These are phyloP conservation scores for Cavenderia fasciculata DNA, from an alignment of 78 protist species.

Conservation along the genomic window DNA sequence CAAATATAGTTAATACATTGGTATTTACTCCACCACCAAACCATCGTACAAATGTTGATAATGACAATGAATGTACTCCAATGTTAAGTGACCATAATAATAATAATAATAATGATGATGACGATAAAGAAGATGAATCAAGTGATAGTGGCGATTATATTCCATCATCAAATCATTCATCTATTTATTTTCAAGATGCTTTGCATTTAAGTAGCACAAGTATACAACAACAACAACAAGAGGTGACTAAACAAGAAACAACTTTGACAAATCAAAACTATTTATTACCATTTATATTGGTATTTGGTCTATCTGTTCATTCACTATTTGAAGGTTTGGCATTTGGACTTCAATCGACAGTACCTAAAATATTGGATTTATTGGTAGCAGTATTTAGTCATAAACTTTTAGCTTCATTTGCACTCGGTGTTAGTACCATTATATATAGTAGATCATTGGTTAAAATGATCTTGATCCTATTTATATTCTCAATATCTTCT, in stretches of 20 bases:
- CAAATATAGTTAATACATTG: no score
- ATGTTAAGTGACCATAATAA: no score
- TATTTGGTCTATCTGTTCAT: constrained; percentile 53
- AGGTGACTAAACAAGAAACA: no score
- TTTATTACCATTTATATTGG: constrained; percentile 46
- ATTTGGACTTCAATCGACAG: constrained; percentile 47
- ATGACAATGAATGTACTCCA: no score
- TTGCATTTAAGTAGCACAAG: no score
- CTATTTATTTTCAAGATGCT: no score
- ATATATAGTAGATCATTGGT: constrained; percentile 13
- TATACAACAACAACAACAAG: no score
- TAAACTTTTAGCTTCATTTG: constrained; percentile 61
- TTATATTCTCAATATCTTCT: constrained; percentile 50
- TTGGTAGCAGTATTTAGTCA: constrained; percentile 59
- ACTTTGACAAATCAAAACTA: not conserved
- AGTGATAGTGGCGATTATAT: no score
- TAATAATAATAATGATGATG: not conserved
- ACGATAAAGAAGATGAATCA: no score
- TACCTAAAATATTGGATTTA: constrained; percentile 20
- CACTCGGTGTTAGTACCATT: constrained; percentile 39
- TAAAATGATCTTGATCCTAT: constrained; percentile 21
- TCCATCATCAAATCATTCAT: no score
- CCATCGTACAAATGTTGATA: no score
- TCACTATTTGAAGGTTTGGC: constrained; percentile 72
- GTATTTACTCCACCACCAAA: no score